Percentiles rank a stretch among this genome's conserved stretches.
phyloP scores from a whole-genome alignment of 805 yeast species.

The Cyberlindnera misumaiensis region DNA sequence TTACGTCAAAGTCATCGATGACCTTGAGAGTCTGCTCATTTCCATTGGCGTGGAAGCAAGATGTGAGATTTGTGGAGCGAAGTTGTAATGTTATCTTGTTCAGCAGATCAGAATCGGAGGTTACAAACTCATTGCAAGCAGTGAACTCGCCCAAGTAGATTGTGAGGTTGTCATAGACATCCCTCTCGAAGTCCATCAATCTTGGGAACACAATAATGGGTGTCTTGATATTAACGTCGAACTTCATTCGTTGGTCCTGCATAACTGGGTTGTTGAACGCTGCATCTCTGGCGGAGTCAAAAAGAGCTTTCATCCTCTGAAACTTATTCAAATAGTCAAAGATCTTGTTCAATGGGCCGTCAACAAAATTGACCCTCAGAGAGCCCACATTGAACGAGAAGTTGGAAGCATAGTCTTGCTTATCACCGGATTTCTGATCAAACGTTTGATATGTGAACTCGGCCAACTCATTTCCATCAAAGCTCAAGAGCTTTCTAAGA shows the following conservation, averaged over 20 bases:
- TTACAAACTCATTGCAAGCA: slow-evolving; percentile 53
- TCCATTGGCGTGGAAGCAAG: slow-evolving; percentile 46
- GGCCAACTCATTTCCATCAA: slow-evolving; percentile 76
- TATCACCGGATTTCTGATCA: slow-evolving; percentile 44
- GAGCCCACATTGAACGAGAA: slow-evolving; percentile 70
- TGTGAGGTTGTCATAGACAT: slow-evolving; percentile 53
- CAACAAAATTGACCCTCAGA: slow-evolving; percentile 69
- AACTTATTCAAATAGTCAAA: slow-evolving; percentile 65
- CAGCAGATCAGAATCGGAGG: slow-evolving; percentile 26
- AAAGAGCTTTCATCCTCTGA: slow-evolving; percentile 79
- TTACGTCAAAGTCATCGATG: slow-evolving; percentile 56
- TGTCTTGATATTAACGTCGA: slow-evolving; percentile 67
- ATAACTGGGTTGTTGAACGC: slow-evolving; percentile 77
- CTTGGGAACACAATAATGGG: slow-evolving; percentile 82
- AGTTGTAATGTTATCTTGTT: slow-evolving; percentile 66
- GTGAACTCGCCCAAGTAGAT: slow-evolving; percentile 79
- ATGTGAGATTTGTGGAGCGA: slow-evolving; percentile 60
- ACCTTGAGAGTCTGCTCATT: slow-evolving; percentile 44
- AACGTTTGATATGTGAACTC: slow-evolving; percentile 81
- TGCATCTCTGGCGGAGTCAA: slow-evolving; percentile 82
- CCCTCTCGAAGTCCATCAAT: slow-evolving; percentile 33
- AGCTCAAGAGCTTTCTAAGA: slow-evolving; percentile 60
- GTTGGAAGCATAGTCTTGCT: slow-evolving; percentile 43
- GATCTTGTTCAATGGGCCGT: slow-evolving; percentile 68
- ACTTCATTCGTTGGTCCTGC: slow-evolving; percentile 52